phyloP scores from a whole-genome alignment of 495 filamentous ascomycete genomes.

The Astrothelium macrocarpum region DNA sequence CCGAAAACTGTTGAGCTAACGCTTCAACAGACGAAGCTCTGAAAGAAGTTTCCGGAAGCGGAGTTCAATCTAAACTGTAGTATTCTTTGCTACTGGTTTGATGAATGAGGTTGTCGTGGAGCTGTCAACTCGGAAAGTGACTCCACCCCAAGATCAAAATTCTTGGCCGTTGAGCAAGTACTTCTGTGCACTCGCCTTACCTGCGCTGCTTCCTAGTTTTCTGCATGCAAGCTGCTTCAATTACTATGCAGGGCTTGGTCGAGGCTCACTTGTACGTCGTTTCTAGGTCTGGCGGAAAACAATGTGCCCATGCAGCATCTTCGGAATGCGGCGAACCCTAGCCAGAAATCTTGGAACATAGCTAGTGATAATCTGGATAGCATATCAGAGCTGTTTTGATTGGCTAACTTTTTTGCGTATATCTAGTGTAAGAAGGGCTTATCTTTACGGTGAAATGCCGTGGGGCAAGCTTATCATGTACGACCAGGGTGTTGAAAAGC shows the following conservation, averaged over 20 bases:
- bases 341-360: not conserved
- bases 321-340: not conserved
- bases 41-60: not conserved
- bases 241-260: not conserved
- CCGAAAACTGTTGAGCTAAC: not conserved
- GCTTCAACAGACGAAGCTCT: not conserved
- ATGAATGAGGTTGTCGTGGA: not conserved
- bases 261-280: not conserved
- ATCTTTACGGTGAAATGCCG: not conserved
- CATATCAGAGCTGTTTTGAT: not conserved
- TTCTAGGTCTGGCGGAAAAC: not conserved
- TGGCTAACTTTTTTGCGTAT: not conserved
- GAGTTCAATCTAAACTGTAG: not conserved
- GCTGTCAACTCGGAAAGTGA: not conserved
- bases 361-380: not conserved
- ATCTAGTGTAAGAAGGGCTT: not conserved
- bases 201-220: no score
- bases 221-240: no score
- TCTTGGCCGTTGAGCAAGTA: no score
- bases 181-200: no score
- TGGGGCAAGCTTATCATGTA: conserved; percentile 2
- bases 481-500: not conserved
- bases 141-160: not conserved
- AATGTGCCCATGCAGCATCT: no score
- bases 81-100: not conserved